A percentile compares a stretch with the other conserved stretches of the same genome.
Evolutionary conservation across 805 yeast species (phyloP).

Genomic region (Candida tammaniensis): DNA sequence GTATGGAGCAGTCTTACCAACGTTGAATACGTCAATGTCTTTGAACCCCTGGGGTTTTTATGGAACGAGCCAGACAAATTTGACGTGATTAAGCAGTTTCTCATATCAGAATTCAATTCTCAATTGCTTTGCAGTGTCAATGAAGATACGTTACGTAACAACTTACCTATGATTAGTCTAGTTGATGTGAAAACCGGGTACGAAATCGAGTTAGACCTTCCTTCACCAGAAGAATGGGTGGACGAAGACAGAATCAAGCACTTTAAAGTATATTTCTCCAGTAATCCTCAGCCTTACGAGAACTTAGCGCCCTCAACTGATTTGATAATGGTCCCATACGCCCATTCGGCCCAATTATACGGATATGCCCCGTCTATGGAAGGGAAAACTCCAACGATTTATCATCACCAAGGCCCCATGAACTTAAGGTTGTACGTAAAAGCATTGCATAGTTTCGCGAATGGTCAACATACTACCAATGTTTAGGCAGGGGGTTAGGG

Average conservation of each 20-base stretch:
- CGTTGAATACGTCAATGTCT: slow-evolving; percentile 17
- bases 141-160: slow-evolving; percentile 9
- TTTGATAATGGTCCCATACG: slow-evolving; percentile 4
- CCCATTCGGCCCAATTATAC: not conserved
- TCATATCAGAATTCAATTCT: slow-evolving; percentile 5
- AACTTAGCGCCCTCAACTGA: slow-evolving; percentile 6
- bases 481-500: slow-evolving; percentile 6
- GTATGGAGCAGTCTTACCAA: slow-evolving; percentile 25
- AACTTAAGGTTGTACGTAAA: slow-evolving; percentile 8
- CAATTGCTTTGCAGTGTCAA: slow-evolving; percentile 11
- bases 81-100: slow-evolving; percentile 5
- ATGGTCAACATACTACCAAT: slow-evolving; percentile 2
- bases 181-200: slow-evolving; percentile 10
- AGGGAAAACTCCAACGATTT: not conserved
- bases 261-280: slow-evolving; percentile 7
- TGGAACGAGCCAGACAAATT: slow-evolving; percentile 17
- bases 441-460: slow-evolving; percentile 6
- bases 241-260: slow-evolving; percentile 4
- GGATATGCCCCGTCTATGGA: slow-evolving; percentile 2
- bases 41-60: slow-evolving; percentile 20
- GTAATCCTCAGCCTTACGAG: too few species aligned
- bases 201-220: slow-evolving; percentile 1
- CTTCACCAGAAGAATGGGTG: slow-evolving; percentile 4
- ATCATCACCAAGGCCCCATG: slow-evolving; percentile 2
- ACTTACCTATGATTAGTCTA: slow-evolving; percentile 17